Conservation (phyloP, 805 yeast genomes). For the Spathaspora passalidarum region DNA sequence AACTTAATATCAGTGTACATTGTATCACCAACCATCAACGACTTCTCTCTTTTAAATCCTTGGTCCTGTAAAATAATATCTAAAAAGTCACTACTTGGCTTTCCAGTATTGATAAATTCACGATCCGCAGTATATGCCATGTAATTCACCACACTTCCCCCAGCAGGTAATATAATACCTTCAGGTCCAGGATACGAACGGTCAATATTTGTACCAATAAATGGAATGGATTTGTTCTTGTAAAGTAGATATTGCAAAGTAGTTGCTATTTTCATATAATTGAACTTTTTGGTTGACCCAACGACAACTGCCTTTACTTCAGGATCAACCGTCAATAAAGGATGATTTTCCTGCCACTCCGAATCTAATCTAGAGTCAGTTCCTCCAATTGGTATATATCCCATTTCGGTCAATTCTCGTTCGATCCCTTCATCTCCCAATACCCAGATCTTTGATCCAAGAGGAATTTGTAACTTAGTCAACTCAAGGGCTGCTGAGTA, state of each 20-base stretch:
- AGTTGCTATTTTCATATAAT: conserved; percentile 34
- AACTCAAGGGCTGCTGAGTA: conserved; percentile 33
- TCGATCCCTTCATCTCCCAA: conserved; percentile 39
- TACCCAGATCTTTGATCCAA: conserved; percentile 37
- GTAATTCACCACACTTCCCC: conserved; percentile 37
- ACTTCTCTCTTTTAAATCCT: conserved; percentile 23
- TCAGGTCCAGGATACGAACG: conserved; percentile 37
- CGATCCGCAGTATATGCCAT: conserved; percentile 35
- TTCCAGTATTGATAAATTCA: conserved; percentile 35
- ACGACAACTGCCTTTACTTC: conserved; percentile 40
- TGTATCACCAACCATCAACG: conserved; percentile 42
- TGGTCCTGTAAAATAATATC: conserved; percentile 25
- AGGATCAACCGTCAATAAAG: conserved; percentile 29
- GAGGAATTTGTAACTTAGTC: conserved; percentile 21
- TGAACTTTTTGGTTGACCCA: conserved; percentile 36
- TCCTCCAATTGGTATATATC: conserved; percentile 36
- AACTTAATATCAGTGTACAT: conserved; percentile 42
- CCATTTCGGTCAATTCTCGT: conserved; percentile 28
- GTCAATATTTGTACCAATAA: conserved; percentile 41
- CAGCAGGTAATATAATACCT: conserved; percentile 38
- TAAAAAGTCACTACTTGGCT: conserved; percentile 32
- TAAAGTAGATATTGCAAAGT: conserved; percentile 37
- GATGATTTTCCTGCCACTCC: conserved; percentile 23
- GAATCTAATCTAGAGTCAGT: conserved; percentile 23
- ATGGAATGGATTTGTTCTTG: conserved; percentile 29